Conservation (phyloP, 2,329 filamentous ascomycete genomes). For the Aspergillus sergii region DNA sequence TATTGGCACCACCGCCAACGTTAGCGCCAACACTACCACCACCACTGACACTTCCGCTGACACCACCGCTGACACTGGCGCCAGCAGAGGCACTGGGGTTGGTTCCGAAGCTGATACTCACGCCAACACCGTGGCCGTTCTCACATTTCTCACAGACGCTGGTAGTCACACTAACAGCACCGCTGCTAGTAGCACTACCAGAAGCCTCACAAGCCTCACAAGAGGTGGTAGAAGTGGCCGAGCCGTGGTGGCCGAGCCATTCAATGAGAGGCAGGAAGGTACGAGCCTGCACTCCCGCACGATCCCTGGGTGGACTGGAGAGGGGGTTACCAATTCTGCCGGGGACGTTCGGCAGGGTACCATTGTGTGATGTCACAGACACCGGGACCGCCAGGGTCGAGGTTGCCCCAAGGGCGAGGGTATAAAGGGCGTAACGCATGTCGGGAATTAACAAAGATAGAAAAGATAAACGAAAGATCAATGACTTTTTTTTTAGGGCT, state of each 20-base stretch:
- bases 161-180: background rate
- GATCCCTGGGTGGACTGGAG: background rate
- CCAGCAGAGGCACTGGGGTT: background rate
- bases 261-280: background rate
- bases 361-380: background rate
- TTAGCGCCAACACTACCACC: background rate
- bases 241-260: background rate
- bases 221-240: background rate
- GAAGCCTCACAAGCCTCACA: background rate
- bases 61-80: background rate
- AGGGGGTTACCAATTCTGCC: background rate
- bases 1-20: background rate
- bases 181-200: background rate
- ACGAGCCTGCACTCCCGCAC: background rate
- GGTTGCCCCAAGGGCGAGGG: slow-evolving; percentile 3
- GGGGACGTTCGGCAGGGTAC: background rate
- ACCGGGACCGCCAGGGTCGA: slow-evolving; percentile 4
- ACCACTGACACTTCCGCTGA: background rate
- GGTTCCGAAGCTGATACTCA: background rate
- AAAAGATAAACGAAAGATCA: background rate
- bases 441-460: background rate
- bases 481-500: background rate
- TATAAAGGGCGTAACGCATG: slow-evolving; percentile 3
- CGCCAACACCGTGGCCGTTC: background rate
- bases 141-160: background rate